phyloP scores from a whole-genome alignment of 2,329 filamentous ascomycete species.

The Penicillium verrucosum region DNA sequence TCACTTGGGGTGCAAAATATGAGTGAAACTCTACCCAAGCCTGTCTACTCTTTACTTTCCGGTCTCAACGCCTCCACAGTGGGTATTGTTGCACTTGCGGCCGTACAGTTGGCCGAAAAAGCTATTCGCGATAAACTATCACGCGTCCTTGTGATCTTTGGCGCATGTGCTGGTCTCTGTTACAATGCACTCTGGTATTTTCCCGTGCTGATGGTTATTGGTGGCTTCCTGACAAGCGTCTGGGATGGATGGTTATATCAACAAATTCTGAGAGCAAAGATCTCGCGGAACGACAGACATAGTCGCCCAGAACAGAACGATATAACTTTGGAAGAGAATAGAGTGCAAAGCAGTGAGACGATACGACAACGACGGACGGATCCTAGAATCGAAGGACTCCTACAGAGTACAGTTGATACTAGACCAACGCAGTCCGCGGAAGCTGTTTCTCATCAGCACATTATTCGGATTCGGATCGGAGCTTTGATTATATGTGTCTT shows the following conservation, averaged over 20 bases:
- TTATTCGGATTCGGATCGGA: constrained; percentile 32
- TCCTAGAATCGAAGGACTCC: not conserved
- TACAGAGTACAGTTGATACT: not conserved
- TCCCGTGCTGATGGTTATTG: constrained; percentile 58
- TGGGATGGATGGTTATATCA: constrained; percentile 58
- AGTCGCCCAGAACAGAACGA: constrained; percentile 8
- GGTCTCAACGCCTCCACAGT: constrained; percentile 71
- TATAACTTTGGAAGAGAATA: constrained; percentile 8
- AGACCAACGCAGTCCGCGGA: not conserved
- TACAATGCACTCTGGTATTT: constrained; percentile 77
- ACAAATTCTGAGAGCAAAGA: constrained; percentile 35
- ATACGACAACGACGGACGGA: constrained; percentile 12
- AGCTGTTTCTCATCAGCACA: not conserved
- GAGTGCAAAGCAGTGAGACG: constrained; percentile 7
- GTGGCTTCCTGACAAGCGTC: constrained; percentile 52
- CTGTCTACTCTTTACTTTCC: constrained; percentile 66
- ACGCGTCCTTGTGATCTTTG: constrained; percentile 61
- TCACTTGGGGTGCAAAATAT: constrained; percentile 63
- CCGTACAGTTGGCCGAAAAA: constrained; percentile 64
- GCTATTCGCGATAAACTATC: constrained; percentile 64
- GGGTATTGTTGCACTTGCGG: constrained; percentile 68
- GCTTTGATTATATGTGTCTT: constrained; percentile 46
- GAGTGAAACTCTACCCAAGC: constrained; percentile 54
- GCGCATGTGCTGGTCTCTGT: constrained; percentile 62
- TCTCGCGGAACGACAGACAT: constrained; percentile 19